Percentiles rank a stretch among this genome's conserved stretches.
Evolutionary conservation across 1,284 basidiomycete species (phyloP).

Genomic region (Grifola frondosa): DNA sequence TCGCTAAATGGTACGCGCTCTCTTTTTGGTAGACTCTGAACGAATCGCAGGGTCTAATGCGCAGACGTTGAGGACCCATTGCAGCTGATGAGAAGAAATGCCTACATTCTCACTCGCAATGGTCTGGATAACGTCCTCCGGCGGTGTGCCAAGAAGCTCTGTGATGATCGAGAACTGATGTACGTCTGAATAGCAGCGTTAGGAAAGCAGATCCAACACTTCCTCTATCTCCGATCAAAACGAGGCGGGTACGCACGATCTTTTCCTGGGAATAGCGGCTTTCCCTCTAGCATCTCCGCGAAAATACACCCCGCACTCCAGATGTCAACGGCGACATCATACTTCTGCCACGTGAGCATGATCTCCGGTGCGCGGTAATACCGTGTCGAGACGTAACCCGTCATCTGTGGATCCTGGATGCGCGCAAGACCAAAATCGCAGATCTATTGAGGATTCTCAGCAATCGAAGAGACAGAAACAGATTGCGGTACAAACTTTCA

Average conservation of each 20-base stretch:
- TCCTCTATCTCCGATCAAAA: conserved; percentile 10
- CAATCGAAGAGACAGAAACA: conserved; percentile 13
- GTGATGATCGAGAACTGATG: conserved; percentile 99
- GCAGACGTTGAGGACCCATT: background rate
- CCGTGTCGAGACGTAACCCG: conserved; percentile 97
- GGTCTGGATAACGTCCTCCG: conserved; percentile 99
- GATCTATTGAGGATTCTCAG: conserved; percentile 54
- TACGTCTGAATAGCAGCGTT: conserved; percentile 66
- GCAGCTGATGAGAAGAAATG: conserved; percentile 10
- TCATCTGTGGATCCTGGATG: conserved; percentile 99
- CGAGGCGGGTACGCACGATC: conserved; percentile 65
- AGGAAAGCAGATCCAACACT: conserved; percentile 4
- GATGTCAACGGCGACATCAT: conserved; percentile 98
- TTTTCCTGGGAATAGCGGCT: conserved; percentile 98
- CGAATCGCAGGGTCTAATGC: conserved; percentile 92
- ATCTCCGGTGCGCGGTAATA: conserved; percentile 99
- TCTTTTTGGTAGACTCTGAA: conserved; percentile 95
- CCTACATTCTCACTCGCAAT: conserved; percentile 96
- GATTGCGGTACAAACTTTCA: conserved; percentile 58
- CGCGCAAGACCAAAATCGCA: conserved; percentile 98
- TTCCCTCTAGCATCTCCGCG: conserved; percentile 99
- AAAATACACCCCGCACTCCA: conserved; percentile 99
- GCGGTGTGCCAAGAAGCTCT: conserved; percentile 94
- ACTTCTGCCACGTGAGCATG: conserved; percentile 99
- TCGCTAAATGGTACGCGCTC: conserved; percentile 94